Conservation (phyloP, 108 stramenopile species). For the Fragilaria radians region DNA sequence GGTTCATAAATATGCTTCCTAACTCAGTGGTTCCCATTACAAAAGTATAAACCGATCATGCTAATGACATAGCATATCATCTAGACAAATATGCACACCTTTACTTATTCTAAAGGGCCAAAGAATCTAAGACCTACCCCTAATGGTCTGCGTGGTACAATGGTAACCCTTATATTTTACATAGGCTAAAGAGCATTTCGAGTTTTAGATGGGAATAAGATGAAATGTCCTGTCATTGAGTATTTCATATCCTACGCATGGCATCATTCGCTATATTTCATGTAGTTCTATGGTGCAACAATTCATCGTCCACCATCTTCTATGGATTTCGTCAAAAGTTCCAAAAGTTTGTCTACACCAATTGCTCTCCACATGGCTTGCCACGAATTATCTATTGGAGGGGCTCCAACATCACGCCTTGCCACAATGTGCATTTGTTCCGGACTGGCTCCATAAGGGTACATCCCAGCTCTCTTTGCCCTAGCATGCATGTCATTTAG, state of each 20-base stretch:
- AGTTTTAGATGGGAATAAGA: no score
- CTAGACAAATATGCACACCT: no score
- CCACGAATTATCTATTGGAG: slow-evolving; percentile 73
- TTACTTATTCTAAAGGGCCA: no score
- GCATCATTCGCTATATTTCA: not conserved
- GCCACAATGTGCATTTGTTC: slow-evolving; percentile 91
- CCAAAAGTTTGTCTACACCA: slow-evolving; percentile 81
- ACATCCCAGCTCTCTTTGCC: slow-evolving; percentile 77
- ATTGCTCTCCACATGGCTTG: slow-evolving; percentile 82
- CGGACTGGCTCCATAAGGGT: slow-evolving; percentile 78
- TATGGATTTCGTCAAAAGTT: slow-evolving; percentile 77
- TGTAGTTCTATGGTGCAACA: not conserved
- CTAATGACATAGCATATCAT: no score
- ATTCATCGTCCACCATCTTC: slow-evolving; percentile 80
- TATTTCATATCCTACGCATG: not conserved
- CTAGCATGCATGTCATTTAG: slow-evolving; percentile 74
- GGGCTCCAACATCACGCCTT: slow-evolving; percentile 51
- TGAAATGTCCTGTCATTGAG: not conserved
- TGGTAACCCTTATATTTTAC: no score
- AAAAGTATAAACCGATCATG: no score
- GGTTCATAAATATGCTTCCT: no score
- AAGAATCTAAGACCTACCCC: no score
- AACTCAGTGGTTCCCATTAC: no score
- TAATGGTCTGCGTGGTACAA: no score
- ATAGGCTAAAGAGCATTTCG: no score